Conservation (phyloP, 1,284 basidiomycete genomes). For the Athelia sp. region DNA sequence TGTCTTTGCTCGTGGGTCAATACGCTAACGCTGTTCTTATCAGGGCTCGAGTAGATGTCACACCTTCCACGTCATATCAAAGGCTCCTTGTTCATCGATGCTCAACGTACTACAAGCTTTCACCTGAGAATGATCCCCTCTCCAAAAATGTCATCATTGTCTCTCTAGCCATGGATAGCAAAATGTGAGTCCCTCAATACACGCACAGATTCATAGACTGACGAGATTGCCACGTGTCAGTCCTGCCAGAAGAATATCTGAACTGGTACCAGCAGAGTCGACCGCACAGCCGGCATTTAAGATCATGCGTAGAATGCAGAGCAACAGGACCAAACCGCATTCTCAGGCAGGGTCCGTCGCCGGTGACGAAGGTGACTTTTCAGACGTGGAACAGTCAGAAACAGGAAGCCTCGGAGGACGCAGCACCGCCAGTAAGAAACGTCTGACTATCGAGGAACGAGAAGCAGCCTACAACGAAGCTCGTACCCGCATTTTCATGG, state of each 20-base stretch:
- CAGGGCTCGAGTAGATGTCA: constrained; percentile 59
- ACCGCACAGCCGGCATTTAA: constrained; percentile 69
- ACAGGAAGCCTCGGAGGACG: constrained; percentile 68
- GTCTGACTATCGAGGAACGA: constrained; percentile 73
- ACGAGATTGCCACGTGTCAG: constrained; percentile 30
- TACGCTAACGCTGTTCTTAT: constrained; percentile 6
- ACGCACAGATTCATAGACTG: constrained; percentile 4
- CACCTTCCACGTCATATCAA: constrained; percentile 72
- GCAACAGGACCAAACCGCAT: constrained; percentile 49
- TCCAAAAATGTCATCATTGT: constrained; percentile 59
- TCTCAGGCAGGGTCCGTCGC: constrained; percentile 64
- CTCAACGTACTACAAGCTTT: constrained; percentile 68
- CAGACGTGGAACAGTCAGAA: constrained; percentile 79
- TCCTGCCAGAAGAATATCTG: constrained; percentile 60
- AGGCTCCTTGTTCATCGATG: constrained; percentile 79
- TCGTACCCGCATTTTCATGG: constrained; percentile 77
- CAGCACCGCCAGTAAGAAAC: constrained; percentile 59
- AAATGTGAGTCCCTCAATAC: constrained; percentile 56
- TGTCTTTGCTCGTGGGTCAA: not conserved
- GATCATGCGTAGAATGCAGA: constrained; percentile 68
- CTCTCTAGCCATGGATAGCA: constrained; percentile 52
- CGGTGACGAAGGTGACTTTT: constrained; percentile 69
- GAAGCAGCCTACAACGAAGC: constrained; percentile 82
- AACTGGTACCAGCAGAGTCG: constrained; percentile 74
- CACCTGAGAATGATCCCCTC: constrained; percentile 59